phyloP scores from a whole-genome alignment of 2,329 filamentous ascomycete species.

The Neurospora sp. region DNA sequence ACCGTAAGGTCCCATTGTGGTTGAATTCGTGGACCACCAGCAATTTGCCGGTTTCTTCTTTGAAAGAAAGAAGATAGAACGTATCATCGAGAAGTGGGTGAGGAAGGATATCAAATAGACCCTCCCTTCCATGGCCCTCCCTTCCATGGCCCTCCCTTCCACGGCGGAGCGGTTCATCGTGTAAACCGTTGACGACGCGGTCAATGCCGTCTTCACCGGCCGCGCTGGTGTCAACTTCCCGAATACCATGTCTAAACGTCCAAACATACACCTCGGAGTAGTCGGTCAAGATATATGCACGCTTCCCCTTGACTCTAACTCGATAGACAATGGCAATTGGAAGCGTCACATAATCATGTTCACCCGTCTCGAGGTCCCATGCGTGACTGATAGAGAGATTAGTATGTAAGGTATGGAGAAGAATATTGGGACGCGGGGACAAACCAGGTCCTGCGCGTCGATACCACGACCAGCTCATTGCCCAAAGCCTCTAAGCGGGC shows the following conservation, averaged over 20 bases:
- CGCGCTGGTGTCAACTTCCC: not conserved
- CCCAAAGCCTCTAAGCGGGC: not conserved
- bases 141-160: too few species aligned
- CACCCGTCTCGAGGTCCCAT: slow-evolving; percentile 6
- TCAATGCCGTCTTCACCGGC: not conserved
- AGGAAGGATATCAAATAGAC: not conserved
- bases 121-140: not conserved
- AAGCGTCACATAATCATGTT: not conserved
- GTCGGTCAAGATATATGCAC: not conserved
- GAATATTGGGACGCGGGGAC: not conserved
- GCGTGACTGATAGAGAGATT: not conserved
- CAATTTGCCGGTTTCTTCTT: not conserved
- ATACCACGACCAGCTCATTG: slow-evolving; percentile 5
- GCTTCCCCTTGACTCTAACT: not conserved
- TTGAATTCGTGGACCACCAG: not conserved
- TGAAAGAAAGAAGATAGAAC: not conserved
- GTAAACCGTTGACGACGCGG: not conserved
- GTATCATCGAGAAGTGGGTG: not conserved
- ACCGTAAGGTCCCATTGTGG: not conserved
- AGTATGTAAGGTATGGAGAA: not conserved
- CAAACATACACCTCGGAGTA: not conserved
- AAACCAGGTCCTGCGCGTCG: slow-evolving; percentile 1
- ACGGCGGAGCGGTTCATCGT: too few species aligned
- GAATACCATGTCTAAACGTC: not conserved
- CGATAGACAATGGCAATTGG: not conserved